phyloP scores from a whole-genome alignment of 352 stramenopile genomes.

The Phytopythium montanum region DNA sequence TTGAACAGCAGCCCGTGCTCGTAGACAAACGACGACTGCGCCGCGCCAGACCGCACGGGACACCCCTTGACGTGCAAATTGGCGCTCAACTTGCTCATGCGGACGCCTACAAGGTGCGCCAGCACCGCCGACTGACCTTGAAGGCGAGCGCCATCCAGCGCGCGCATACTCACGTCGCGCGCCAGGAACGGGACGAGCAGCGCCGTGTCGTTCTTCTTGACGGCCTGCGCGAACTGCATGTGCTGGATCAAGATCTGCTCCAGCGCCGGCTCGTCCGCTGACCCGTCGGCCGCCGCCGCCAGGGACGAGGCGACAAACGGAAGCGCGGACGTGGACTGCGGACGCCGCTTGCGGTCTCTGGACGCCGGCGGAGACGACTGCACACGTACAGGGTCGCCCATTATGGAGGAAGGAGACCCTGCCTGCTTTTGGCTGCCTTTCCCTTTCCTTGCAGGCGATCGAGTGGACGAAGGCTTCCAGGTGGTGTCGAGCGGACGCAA shows the following conservation, averaged over 20 bases:
- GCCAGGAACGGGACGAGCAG: slow-evolving; percentile 62
- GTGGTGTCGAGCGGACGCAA: not conserved
- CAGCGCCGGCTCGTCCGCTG: slow-evolving; percentile 23
- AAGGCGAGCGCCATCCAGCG: slow-evolving; percentile 37
- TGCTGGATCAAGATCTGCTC: slow-evolving; percentile 59
- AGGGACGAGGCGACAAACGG: not conserved
- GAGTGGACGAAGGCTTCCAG: too few species aligned
- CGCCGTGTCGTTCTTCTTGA: slow-evolving; percentile 73
- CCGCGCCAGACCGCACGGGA: slow-evolving; percentile 36
- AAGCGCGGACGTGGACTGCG: not conserved
- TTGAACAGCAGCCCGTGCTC: slow-evolving; percentile 71
- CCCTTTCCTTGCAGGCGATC: too few species aligned
- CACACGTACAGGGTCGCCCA: too few species aligned
- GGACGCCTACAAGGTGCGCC: slow-evolving; percentile 57
- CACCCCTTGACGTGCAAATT: slow-evolving; percentile 64
- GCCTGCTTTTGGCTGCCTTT: too few species aligned
- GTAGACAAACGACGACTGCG: slow-evolving; percentile 71
- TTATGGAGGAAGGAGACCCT: too few species aligned
- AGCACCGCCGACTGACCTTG: slow-evolving; percentile 63
- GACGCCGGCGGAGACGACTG: not conserved
- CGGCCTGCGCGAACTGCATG: slow-evolving; percentile 55
- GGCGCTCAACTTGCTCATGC: slow-evolving; percentile 67
- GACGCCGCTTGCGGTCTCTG: not conserved
- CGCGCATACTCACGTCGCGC: slow-evolving; percentile 50
- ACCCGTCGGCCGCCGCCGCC: not conserved